These are phyloP conservation scores for Craterostigma plantagineum DNA, from an alignment of 257 asterid species.

Conservation along the genomic window DNA sequence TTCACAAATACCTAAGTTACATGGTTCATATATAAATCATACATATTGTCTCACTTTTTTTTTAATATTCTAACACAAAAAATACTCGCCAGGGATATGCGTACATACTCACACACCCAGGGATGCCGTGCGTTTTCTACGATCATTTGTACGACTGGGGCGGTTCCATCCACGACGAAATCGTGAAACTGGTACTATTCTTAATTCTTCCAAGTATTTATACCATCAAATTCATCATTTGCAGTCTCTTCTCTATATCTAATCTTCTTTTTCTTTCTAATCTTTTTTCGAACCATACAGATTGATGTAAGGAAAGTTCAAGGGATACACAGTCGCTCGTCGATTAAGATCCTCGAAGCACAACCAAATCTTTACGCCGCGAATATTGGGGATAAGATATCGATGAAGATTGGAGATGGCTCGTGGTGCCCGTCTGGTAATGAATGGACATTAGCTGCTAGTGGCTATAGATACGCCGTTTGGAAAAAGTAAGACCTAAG, in stretches of 20 bases:
- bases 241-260: not conserved
- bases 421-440: conserved; percentile 77
- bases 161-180: conserved; percentile 42
- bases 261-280: not conserved
- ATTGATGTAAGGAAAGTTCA: conserved; percentile 46
- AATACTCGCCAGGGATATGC: conserved; percentile 46
- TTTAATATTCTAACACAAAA: no score
- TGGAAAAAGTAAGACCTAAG: conserved; percentile 42
- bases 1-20: conserved; percentile 1
- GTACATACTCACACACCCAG: conserved; percentile 86
- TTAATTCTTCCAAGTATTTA: not conserved
- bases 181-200: conserved; percentile 62
- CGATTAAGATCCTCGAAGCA: conserved; percentile 50
- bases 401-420: conserved; percentile 88
- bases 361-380: conserved; percentile 78
- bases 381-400: conserved; percentile 44
- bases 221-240: not conserved
- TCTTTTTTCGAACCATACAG: conserved; percentile 18
- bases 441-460: conserved; percentile 71
- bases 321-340: conserved; percentile 60
- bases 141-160: conserved; percentile 87
- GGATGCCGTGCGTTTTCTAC: conserved; percentile 70
- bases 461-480: conserved; percentile 71
- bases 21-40: conserved; percentile 2
- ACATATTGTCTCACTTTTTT: not conserved